Evolutionary conservation across 176 grass and related monocot species (phyloP).

Genomic region (Ananas comosus): DNA sequence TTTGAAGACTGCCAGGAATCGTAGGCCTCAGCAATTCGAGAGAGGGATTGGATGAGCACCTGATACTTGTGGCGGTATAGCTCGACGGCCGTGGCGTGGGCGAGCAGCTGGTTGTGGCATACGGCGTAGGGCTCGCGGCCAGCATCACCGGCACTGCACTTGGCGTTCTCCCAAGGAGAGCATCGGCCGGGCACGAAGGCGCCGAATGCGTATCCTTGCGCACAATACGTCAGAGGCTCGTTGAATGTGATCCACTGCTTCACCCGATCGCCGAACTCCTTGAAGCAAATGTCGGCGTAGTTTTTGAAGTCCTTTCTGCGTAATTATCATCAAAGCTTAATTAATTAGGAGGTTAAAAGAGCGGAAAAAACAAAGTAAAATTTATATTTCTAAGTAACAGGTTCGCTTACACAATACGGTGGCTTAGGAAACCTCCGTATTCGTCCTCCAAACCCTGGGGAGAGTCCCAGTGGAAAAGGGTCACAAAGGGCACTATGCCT

Average conservation of each 20-base stretch:
- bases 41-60: background rate
- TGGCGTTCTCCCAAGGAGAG: background rate
- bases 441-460: conserved; percentile 46
- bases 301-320: background rate
- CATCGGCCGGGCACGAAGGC: background rate
- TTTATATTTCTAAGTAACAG: background rate
- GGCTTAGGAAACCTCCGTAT: conserved; percentile 26
- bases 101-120: background rate
- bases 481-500: conserved; percentile 52
- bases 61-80: conserved; percentile 1
- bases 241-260: conserved; percentile 10
- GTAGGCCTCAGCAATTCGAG: background rate
- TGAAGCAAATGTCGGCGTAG: background rate
- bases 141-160: background rate
- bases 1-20: background rate
- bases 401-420: background rate
- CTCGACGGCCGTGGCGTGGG: background rate
- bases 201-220: background rate
- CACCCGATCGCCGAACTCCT: conserved; percentile 1
- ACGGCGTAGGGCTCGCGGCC: background rate
- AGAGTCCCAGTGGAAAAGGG: conserved; percentile 51
- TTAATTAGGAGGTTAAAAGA: background rate
- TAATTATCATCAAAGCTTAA: background rate
- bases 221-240: background rate
- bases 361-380: background rate